phyloP scores from a whole-genome alignment of 805 yeast species.

The Starmerella floricola region DNA sequence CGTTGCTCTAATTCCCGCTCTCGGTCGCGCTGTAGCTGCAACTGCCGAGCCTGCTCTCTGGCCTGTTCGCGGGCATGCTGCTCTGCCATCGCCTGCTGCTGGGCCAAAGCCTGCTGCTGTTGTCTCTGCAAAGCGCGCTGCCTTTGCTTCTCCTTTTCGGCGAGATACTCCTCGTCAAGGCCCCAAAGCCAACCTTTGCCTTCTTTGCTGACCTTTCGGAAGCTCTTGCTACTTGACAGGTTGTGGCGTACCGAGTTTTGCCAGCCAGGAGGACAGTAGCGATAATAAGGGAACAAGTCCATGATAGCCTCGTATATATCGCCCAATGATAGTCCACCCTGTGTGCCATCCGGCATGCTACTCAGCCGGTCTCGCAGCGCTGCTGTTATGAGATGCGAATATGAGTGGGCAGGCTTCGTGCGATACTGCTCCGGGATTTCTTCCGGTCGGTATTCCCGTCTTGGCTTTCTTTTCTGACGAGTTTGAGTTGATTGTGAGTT shows the following conservation, averaged over 20 bases:
- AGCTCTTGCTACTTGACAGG: conserved; percentile 72
- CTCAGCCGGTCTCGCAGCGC: conserved; percentile 59
- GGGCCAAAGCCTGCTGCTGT: conserved; percentile 25
- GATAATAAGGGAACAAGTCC: conserved; percentile 79
- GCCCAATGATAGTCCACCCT: conserved; percentile 64
- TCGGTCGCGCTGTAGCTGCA: conserved; percentile 22
- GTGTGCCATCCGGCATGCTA: conserved; percentile 22
- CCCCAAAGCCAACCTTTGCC: conserved; percentile 97
- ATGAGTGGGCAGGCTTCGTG: conserved; percentile 70
- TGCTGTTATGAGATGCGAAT: conserved; percentile 67
- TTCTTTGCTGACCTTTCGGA: conserved; percentile 66
- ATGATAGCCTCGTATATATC: conserved; percentile 81
- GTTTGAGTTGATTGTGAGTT: conserved; percentile 1
- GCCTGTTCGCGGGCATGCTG: conserved; percentile 24
- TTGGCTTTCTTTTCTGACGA: conserved; percentile 31
- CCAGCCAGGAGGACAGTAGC: conserved; percentile 96
- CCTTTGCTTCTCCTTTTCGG: conserved; percentile 67
- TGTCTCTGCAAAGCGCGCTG: conserved; percentile 32
- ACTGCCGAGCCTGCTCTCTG: conserved; percentile 17
- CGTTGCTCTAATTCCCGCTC: conserved; percentile 20
- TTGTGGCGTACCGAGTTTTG: conserved; percentile 89
- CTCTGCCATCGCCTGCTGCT: conserved; percentile 26
- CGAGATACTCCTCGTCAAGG: conserved; percentile 70
- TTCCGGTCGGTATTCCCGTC: conserved; percentile 53
- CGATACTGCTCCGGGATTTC: conserved; percentile 84